Percentiles rank a stretch among this genome's conserved stretches.
Evolutionary conservation across 2,329 filamentous ascomycete genomes (phyloP).

Genomic region (Cytospora chrysosperma): DNA sequence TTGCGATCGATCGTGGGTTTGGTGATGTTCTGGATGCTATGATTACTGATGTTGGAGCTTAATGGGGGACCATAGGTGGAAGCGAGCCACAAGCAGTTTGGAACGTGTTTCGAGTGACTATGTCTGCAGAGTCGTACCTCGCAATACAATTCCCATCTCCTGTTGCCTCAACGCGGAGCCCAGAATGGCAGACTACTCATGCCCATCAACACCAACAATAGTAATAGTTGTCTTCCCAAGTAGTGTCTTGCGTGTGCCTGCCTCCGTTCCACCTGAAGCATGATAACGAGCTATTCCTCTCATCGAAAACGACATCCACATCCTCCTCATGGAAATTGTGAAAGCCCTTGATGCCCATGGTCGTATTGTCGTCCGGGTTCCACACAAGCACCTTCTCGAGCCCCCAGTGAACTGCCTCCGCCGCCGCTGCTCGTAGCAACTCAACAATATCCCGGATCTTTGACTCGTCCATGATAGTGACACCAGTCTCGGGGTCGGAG

Average conservation of each 20-base stretch:
- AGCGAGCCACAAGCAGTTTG: neutral
- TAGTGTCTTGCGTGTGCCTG: slow-evolving; percentile 27
- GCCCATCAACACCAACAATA: slow-evolving; percentile 31
- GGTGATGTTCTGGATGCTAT: slow-evolving; percentile 26
- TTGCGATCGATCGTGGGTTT: slow-evolving; percentile 29
- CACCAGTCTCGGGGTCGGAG: slow-evolving; percentile 17
- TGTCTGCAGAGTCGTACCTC: neutral
- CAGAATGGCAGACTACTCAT: neutral
- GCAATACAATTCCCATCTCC: neutral
- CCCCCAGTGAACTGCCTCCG: slow-evolving; percentile 34
- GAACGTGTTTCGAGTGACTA: neutral
- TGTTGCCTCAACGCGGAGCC: slow-evolving; percentile 1
- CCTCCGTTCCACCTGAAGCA: slow-evolving; percentile 38
- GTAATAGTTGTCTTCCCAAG: slow-evolving; percentile 35
- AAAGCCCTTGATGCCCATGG: slow-evolving; percentile 32
- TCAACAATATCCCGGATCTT: slow-evolving; percentile 29
- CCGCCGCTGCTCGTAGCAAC: slow-evolving; percentile 36
- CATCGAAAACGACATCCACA: slow-evolving; percentile 32
- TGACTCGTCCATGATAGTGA: slow-evolving; percentile 22
- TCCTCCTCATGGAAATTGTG: slow-evolving; percentile 39
- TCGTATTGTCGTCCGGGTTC: slow-evolving; percentile 36
- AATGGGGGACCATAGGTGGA: neutral
- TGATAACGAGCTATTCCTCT: slow-evolving; percentile 33
- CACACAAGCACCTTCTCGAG: slow-evolving; percentile 37
- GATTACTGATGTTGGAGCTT: neutral